A percentile compares a stretch with the other conserved stretches of the same genome.
These are phyloP conservation scores for Podospora didyma DNA, from an alignment of 495 filamentous ascomycete genomes.

Conservation along the genomic window DNA sequence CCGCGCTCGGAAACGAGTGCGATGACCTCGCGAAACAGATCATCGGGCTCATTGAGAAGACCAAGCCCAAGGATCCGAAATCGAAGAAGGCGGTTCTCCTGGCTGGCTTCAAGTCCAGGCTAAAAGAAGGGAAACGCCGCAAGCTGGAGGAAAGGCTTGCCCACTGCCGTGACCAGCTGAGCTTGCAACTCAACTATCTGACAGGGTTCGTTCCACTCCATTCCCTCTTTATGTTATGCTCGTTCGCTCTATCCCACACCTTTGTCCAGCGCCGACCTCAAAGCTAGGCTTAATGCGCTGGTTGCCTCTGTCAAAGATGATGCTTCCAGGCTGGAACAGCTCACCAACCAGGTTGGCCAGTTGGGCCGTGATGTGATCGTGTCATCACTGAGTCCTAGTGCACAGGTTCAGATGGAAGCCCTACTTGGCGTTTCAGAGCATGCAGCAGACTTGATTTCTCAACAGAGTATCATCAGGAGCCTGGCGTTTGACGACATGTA, in stretches of 20 bases:
- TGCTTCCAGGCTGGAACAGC: neutral
- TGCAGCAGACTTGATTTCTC: neutral
- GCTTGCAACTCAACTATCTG: conserved; percentile 1
- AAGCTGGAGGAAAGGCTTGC: conserved; percentile 21
- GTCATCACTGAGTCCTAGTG: neutral
- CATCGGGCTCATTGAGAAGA: conserved; percentile 15
- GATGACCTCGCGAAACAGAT: conserved; percentile 14
- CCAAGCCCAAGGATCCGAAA: conserved; percentile 20
- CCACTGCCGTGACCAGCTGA: conserved; percentile 7
- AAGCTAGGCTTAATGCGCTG: neutral
- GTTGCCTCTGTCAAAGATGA: neutral
- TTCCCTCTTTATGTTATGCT: neutral
- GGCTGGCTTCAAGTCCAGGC: conserved; percentile 16
- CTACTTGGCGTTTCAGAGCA: conserved; percentile 10
- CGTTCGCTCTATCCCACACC: neutral
- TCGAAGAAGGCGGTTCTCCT: conserved; percentile 15
- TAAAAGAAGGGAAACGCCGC: conserved; percentile 15
- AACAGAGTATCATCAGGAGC: conserved; percentile 10
- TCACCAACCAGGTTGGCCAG: neutral
- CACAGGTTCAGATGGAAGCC: neutral
- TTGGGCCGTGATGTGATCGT: neutral
- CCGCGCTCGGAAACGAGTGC: conserved; percentile 18
- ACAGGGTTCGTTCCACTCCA: neutral
- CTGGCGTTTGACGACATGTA: conserved; percentile 22
- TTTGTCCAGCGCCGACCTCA: neutral